Percentiles rank a stretch among this genome's conserved stretches.
Conservation (phyloP, 306 rosid species). For the Prunus mira region DNA sequence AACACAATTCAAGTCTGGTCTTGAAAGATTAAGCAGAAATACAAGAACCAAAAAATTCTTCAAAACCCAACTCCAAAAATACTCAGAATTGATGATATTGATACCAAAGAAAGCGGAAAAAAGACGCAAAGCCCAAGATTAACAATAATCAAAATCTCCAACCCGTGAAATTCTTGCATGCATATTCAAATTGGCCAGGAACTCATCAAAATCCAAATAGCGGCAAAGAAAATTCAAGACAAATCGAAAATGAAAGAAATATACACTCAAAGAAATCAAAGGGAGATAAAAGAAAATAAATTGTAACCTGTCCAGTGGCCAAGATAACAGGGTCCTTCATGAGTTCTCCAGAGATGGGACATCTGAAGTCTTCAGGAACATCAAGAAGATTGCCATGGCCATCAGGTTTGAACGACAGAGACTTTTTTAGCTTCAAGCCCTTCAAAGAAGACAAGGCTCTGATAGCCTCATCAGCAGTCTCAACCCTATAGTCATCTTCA, state of each 20-base stretch:
- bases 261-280: neutral
- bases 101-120: neutral
- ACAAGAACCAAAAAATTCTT: neutral
- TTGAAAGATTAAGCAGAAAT: neutral
- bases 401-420: conserved; percentile 27
- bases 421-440: conserved; percentile 19
- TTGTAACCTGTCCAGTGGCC: conserved; percentile 70
- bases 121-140: neutral
- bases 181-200: neutral
- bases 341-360: conserved; percentile 73
- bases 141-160: neutral
- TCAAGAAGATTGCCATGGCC: neutral
- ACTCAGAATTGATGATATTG: neutral
- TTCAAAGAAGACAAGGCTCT: conserved; percentile 44
- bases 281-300: neutral
- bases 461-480: conserved; percentile 49
- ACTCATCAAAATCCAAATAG: neutral
- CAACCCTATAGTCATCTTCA: conserved; percentile 33
- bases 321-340: conserved; percentile 80
- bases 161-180: neutral
- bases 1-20: neutral
- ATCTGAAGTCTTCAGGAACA: conserved; percentile 55
- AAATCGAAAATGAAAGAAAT: too few species aligned
- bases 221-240: too few species aligned
- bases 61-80: neutral